A percentile compares a stretch with the other conserved stretches of the same genome.
Conservation (phyloP, 768 basidiomycete genomes). For the Suillus luteus region DNA sequence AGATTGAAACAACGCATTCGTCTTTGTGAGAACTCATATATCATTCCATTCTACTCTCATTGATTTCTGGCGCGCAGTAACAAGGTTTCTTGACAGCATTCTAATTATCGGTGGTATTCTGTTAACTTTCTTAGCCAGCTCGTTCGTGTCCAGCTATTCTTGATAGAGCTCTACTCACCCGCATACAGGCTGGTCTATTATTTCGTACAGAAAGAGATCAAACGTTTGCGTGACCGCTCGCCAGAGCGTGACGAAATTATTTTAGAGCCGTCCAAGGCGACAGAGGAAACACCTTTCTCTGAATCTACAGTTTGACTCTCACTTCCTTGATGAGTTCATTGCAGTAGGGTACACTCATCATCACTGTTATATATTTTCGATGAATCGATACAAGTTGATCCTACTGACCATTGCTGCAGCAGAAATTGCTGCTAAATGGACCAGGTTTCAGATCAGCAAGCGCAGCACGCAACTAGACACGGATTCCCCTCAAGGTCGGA, state of each 20-base stretch:
- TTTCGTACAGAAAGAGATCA: conserved; percentile 62
- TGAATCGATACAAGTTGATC: not conserved
- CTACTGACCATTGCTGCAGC: not conserved
- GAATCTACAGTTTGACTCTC: not conserved
- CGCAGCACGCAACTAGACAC: not conserved
- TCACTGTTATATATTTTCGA: not conserved
- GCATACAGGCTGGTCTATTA: conserved; percentile 62
- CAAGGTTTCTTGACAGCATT: conserved; percentile 62
- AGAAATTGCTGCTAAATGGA: not conserved
- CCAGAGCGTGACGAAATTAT: conserved; percentile 54
- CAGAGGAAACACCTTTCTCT: conserved; percentile 58
- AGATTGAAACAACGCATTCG: conserved; percentile 74
- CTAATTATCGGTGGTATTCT: conserved; percentile 60
- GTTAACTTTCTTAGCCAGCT: conserved; percentile 61
- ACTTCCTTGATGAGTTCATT: not conserved
- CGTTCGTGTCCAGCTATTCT: conserved; percentile 45
- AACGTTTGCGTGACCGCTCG: conserved; percentile 48
- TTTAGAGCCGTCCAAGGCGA: conserved; percentile 59
- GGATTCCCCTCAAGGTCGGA: not conserved
- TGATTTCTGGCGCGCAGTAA: conserved; percentile 40
- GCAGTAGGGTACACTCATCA: not conserved
- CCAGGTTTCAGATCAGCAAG: not conserved
- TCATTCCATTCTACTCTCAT: conserved; percentile 5
- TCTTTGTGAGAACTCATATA: conserved; percentile 45
- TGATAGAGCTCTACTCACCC: conserved; percentile 14